Evolutionary conservation across 202 grass and related monocot species (phyloP).

Genomic region (Carex sylvatica): DNA sequence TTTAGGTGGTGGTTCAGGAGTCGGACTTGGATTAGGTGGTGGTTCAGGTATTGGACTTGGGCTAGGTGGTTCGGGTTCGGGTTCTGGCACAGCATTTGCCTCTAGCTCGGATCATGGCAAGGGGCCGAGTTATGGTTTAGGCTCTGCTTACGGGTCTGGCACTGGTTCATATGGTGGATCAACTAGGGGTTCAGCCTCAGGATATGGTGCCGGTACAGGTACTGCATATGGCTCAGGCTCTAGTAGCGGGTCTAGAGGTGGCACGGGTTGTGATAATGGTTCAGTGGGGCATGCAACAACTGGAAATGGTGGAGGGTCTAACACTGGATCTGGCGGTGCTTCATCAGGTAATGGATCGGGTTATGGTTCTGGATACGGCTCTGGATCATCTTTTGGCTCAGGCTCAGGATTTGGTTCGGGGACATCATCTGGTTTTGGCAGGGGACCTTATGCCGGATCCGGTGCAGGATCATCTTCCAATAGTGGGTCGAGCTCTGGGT

Average conservation of each 20-base stretch:
- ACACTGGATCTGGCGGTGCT: background rate
- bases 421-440: background rate
- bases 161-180: conserved; percentile 15
- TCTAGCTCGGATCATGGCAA: conserved; percentile 31
- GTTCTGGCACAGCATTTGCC: conserved; percentile 14
- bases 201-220: conserved; percentile 21
- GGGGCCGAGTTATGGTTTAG: conserved; percentile 21
- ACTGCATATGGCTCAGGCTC: conserved; percentile 27
- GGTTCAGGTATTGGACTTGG: conserved; percentile 14
- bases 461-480: conserved; percentile 12
- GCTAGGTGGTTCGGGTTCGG: background rate
- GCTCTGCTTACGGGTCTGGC: conserved; percentile 19
- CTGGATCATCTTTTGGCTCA: conserved; percentile 13
- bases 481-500: background rate
- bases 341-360: background rate
- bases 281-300: background rate
- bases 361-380: background rate
- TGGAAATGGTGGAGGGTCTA: background rate
- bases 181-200: conserved; percentile 19
- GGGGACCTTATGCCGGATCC: conserved; percentile 13
- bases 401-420: conserved; percentile 16
- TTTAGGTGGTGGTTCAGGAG: conserved; percentile 21
- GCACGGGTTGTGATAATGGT: conserved; percentile 13
- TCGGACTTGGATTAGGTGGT: conserved; percentile 36
- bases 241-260: background rate